A percentile compares a stretch with the other conserved stretches of the same genome.
phyloP scores from a whole-genome alignment of 1,284 basidiomycete genomes.

The Moesziomyces parantarcticus region DNA sequence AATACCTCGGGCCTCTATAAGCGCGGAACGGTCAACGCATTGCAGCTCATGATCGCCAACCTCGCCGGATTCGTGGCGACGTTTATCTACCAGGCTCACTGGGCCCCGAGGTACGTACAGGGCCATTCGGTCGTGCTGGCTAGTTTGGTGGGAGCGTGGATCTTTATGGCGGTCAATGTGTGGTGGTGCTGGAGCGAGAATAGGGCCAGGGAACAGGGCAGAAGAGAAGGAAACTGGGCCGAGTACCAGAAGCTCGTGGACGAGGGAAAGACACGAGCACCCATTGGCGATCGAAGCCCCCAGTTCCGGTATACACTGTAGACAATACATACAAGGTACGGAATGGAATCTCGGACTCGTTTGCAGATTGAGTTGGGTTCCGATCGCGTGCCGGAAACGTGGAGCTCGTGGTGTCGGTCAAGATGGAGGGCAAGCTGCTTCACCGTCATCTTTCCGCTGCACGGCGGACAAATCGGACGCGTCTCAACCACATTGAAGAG shows the following conservation, averaged over 20 bases:
- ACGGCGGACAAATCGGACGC: no score
- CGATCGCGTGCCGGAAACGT: no score
- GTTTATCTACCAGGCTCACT: slow-evolving; percentile 60
- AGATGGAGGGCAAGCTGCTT: no score
- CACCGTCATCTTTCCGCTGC: no score
- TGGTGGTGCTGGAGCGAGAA: slow-evolving; percentile 58
- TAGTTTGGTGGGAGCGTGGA: slow-evolving; percentile 59
- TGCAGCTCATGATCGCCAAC: slow-evolving; percentile 68
- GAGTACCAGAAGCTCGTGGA: slow-evolving; percentile 45
- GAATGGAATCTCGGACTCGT: no score
- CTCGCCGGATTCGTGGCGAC: slow-evolving; percentile 66
- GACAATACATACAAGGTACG: background rate
- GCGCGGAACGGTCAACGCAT: slow-evolving; percentile 64
- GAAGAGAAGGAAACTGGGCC: slow-evolving; percentile 45
- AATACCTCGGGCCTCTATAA: slow-evolving; percentile 63
- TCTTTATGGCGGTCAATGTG: slow-evolving; percentile 52
- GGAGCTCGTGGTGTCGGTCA: no score
- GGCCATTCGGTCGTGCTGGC: slow-evolving; percentile 66
- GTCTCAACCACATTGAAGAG: no score
- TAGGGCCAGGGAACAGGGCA: slow-evolving; percentile 38
- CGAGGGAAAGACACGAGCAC: slow-evolving; percentile 48
- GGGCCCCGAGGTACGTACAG: slow-evolving; percentile 57
- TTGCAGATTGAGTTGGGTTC: no score
- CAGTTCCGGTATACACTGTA: slow-evolving; percentile 44
- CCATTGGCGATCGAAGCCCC: slow-evolving; percentile 57